phyloP scores from a whole-genome alignment of 1,284 basidiomycete species.

The Moesziomyces sp. region DNA sequence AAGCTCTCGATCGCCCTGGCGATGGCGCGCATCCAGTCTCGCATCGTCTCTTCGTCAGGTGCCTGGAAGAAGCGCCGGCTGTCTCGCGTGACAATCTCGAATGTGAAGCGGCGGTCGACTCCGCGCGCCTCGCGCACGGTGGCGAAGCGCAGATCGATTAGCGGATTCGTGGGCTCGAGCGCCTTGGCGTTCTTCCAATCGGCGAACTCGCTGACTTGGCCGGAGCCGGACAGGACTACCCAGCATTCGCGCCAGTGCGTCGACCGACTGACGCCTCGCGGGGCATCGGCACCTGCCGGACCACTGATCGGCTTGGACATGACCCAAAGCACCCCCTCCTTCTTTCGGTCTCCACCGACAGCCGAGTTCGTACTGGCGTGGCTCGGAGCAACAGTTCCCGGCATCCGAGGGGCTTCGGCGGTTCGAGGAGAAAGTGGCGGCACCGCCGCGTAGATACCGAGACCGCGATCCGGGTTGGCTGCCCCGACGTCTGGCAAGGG shows the following conservation, averaged over 20 bases:
- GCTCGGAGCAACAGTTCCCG: neutral
- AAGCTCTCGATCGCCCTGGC: conserved; percentile 71
- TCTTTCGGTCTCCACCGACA: conserved; percentile 49
- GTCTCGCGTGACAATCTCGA: conserved; percentile 72
- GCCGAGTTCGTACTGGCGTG: neutral
- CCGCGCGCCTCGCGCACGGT: conserved; percentile 61
- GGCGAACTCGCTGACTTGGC: conserved; percentile 57
- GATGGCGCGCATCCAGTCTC: conserved; percentile 71
- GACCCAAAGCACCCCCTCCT: conserved; percentile 60
- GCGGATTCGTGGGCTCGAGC: conserved; percentile 48
- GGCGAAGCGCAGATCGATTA: conserved; percentile 64
- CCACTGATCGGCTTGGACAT: conserved; percentile 47
- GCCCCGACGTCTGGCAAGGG: neutral
- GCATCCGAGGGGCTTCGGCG: neutral
- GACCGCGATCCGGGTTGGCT: neutral
- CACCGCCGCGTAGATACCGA: neutral
- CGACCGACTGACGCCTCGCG: conserved; percentile 48
- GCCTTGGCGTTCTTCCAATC: conserved; percentile 59
- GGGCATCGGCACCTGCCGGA: conserved; percentile 48
- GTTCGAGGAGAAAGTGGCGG: neutral
- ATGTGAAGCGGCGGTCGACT: conserved; percentile 66
- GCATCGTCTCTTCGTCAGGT: conserved; percentile 69
- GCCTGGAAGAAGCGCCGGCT: conserved; percentile 71
- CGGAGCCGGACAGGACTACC: conserved; percentile 59
- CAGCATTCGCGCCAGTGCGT: conserved; percentile 56